These are phyloP conservation scores for Hypoxylon sp. DNA, from an alignment of 2,329 filamentous ascomycete species.

Conservation along the genomic window DNA sequence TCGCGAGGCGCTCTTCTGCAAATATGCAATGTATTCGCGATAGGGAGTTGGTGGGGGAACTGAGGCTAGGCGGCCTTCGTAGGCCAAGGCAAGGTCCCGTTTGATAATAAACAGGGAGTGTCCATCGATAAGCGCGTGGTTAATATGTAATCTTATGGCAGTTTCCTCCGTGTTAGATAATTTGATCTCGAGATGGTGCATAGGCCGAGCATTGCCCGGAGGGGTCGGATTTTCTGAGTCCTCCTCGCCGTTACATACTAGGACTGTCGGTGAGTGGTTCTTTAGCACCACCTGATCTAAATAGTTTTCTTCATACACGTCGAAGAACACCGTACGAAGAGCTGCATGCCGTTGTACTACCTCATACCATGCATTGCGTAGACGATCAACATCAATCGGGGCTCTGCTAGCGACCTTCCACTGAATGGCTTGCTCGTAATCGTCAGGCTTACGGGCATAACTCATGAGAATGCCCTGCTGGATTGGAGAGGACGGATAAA, in stretches of 20 bases:
- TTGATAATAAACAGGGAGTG: neutral
- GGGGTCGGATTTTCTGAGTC: neutral
- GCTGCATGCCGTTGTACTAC: slow-evolving; percentile 7
- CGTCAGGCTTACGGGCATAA: slow-evolving; percentile 4
- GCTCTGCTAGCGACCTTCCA: slow-evolving; percentile 8
- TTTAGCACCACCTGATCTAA: slow-evolving; percentile 1
- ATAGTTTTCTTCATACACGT: neutral
- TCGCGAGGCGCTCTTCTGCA: neutral
- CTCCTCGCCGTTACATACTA: neutral
- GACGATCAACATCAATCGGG: neutral
- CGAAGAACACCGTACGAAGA: slow-evolving; percentile 1
- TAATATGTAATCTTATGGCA: neutral
- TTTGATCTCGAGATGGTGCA: neutral
- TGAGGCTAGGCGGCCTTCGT: neutral
- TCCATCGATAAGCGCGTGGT: neutral
- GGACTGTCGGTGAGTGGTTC: neutral
- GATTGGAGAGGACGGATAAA: slow-evolving; percentile 39
- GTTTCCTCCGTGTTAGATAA: neutral
- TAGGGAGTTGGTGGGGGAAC: neutral
- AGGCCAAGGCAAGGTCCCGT: neutral
- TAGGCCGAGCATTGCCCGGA: neutral
- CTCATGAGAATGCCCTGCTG: slow-evolving; percentile 41
- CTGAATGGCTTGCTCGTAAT: slow-evolving; percentile 22
- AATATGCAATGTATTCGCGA: neutral
- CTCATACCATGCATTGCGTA: slow-evolving; percentile 5